phyloP scores from a whole-genome alignment of 1,139 yeast genomes.

The Yamadazyma buinensis region DNA sequence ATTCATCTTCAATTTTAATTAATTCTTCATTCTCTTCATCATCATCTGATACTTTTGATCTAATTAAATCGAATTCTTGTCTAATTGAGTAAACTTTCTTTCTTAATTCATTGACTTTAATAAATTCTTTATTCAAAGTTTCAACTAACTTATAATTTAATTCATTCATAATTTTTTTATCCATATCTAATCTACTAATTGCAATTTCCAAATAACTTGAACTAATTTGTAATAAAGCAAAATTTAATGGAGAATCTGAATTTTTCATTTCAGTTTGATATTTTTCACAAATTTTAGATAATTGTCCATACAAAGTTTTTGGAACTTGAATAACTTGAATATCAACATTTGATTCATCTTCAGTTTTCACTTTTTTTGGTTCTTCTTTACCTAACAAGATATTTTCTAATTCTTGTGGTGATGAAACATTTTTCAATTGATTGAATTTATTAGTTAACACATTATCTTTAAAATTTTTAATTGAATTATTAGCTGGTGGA shows the following conservation, averaged over 20 bases:
- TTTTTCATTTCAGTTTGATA: conserved; percentile 40
- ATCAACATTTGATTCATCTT: conserved; percentile 13
- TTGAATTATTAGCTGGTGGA: conserved; percentile 60
- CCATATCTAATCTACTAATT: conserved; percentile 61
- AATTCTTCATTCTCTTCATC: conserved; percentile 48
- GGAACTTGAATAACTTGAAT: conserved; percentile 38
- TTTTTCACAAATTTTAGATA: conserved; percentile 32
- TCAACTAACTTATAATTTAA: conserved; percentile 53
- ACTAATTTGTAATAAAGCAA: conserved; percentile 53
- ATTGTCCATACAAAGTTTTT: conserved; percentile 44
- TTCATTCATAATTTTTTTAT: conserved; percentile 51
- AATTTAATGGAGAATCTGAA: conserved; percentile 42
- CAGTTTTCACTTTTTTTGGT: too few relatives aligned
- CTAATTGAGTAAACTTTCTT: conserved; percentile 67
- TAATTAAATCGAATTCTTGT: conserved; percentile 63
- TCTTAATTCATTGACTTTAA: conserved; percentile 58
- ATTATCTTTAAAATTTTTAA: conserved; percentile 46
- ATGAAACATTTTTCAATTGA: conserved; percentile 56
- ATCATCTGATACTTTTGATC: conserved; percentile 32
- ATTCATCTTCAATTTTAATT: conserved; percentile 70
- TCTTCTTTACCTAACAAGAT: conserved; percentile 29
- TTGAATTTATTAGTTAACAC: conserved; percentile 50
- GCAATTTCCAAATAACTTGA: conserved; percentile 61
- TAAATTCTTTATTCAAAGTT: conserved; percentile 54
- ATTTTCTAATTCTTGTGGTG: conserved; percentile 64